Conservation (phyloP, 805 yeast genomes). For the Cyberlindnera xylosilytica region DNA sequence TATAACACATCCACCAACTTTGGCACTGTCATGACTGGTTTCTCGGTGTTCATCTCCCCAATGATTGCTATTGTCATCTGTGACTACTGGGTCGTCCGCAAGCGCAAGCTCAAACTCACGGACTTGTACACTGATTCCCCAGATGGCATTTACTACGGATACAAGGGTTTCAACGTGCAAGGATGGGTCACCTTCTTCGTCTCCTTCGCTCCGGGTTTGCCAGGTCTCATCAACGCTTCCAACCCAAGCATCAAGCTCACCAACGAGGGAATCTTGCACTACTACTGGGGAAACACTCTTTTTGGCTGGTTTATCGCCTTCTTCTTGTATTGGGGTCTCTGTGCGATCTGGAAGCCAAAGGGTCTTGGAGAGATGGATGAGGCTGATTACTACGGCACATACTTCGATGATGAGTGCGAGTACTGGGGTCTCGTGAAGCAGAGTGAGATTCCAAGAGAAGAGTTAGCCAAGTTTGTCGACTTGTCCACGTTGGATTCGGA, state of each 20-base stretch:
- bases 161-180: slow-evolving; percentile 42
- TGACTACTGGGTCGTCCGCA: slow-evolving; percentile 38
- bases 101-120: slow-evolving; percentile 31
- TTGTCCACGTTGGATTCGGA: too few species aligned
- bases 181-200: slow-evolving; percentile 37
- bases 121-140: slow-evolving; percentile 31
- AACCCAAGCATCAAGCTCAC: slow-evolving; percentile 21
- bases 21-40: slow-evolving; percentile 33
- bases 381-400: slow-evolving; percentile 14
- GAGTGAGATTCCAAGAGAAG: too few species aligned
- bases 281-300: slow-evolving; percentile 43
- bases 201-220: slow-evolving; percentile 46
- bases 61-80: slow-evolving; percentile 35
- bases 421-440: slow-evolving; percentile 12
- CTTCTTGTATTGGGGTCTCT: slow-evolving; percentile 31
- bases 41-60: slow-evolving; percentile 34
- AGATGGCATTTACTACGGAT: slow-evolving; percentile 33
- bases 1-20: slow-evolving; percentile 32
- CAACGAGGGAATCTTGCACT: slow-evolving; percentile 36
- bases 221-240: slow-evolving; percentile 42
- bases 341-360: slow-evolving; percentile 10
- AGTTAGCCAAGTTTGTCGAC: too few species aligned
- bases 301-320: slow-evolving; percentile 41
- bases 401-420: slow-evolving; percentile 9
- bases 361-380: slow-evolving; percentile 15